phyloP scores from a whole-genome alignment of 2,329 filamentous ascomycete genomes.

The Stagonosporopsis tanaceti region DNA sequence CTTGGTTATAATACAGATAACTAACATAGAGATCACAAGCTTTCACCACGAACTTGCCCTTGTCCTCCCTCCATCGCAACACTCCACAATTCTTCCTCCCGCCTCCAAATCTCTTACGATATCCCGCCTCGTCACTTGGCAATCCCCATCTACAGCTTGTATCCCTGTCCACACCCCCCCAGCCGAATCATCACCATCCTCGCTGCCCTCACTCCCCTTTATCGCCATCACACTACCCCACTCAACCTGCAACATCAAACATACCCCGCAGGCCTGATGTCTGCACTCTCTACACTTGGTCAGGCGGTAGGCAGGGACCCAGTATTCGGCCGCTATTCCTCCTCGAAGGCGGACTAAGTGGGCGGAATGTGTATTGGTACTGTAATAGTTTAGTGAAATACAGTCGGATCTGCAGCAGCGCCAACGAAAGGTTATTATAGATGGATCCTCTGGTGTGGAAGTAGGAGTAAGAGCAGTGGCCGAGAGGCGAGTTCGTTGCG shows the following conservation, averaged over 20 bases:
- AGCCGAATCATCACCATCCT: background rate
- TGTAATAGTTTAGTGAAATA: background rate
- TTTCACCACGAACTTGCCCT: background rate
- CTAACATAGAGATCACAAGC: background rate
- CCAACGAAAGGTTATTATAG: background rate
- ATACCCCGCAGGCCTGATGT: background rate
- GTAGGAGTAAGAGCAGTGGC: too few species aligned
- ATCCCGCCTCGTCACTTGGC: too few species aligned
- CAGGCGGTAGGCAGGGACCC: background rate
- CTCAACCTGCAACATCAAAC: background rate
- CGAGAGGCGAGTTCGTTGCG: too few species aligned
- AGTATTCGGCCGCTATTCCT: background rate
- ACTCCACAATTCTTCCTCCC: background rate
- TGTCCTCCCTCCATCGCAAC: background rate
- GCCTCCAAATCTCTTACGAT: background rate
- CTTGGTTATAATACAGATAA: background rate
- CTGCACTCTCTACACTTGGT: background rate
- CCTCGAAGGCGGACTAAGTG: too few species aligned
- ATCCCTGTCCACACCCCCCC: background rate
- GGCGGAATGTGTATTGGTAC: background rate
- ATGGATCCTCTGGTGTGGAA: too few species aligned
- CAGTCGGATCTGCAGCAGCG: background rate
- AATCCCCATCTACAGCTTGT: background rate
- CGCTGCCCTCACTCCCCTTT: background rate
- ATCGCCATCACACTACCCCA: background rate